phyloP scores from a whole-genome alignment of 1,139 yeast genomes.

The Yamadazyma sp. region DNA sequence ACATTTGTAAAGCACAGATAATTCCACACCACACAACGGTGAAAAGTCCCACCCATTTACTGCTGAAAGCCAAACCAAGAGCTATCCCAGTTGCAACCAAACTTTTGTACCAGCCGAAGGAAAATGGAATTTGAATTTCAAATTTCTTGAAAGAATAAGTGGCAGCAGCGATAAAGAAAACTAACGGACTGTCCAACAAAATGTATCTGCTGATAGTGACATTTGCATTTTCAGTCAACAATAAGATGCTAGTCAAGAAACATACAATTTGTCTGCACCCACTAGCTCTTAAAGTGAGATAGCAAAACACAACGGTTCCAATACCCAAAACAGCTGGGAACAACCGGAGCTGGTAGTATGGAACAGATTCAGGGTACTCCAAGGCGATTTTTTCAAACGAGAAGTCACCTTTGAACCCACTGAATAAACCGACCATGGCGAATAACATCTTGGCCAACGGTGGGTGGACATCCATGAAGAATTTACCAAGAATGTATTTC shows the following conservation, averaged over 20 bases:
- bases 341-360: constrained; percentile 81
- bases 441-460: constrained; percentile 88
- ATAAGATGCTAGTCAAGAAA: constrained; percentile 61
- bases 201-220: constrained; percentile 90
- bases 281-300: constrained; percentile 78
- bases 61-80: constrained; percentile 82
- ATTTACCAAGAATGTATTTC: constrained; percentile 68
- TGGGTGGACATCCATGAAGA: constrained; percentile 93
- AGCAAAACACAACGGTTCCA: constrained; percentile 72
- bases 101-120: constrained; percentile 67
- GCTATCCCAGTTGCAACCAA: constrained; percentile 75
- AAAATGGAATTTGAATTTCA: constrained; percentile 75
- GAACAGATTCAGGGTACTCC: constrained; percentile 56
- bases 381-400: constrained; percentile 73
- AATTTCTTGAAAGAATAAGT: constrained; percentile 78
- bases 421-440: constrained; percentile 71
- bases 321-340: constrained; percentile 84
- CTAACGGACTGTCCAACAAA: constrained; percentile 84
- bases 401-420: constrained; percentile 79
- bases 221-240: constrained; percentile 81
- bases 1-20: constrained; percentile 71
- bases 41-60: constrained; percentile 97
- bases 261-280: constrained; percentile 85
- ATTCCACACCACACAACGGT: constrained; percentile 91
- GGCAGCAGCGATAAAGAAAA: constrained; percentile 88